phyloP scores from a whole-genome alignment of 1,284 basidiomycete genomes.

The Taiwanofungus camphoratus region DNA sequence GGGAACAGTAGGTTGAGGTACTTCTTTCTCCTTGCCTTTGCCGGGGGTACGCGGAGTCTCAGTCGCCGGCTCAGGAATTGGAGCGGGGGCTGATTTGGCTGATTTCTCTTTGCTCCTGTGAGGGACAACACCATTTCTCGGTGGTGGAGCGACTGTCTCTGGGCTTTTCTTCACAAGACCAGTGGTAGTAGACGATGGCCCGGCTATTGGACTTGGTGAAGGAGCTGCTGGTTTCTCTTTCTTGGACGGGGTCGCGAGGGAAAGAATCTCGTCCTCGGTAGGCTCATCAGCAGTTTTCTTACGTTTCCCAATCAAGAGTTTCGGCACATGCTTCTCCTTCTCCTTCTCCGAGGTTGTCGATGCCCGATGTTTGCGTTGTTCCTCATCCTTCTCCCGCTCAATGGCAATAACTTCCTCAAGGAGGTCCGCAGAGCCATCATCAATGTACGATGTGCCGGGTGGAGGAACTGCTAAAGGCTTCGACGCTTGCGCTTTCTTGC shows the following conservation, averaged over 20 bases:
- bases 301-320: slow-evolving; percentile 40
- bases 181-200: slow-evolving; percentile 17
- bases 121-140: slow-evolving; percentile 14
- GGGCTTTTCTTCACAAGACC: slow-evolving; percentile 6
- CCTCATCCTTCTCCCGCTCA: slow-evolving; percentile 57
- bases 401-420: slow-evolving; percentile 78
- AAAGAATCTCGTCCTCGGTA: slow-evolving; percentile 49
- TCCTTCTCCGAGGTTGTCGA: slow-evolving; percentile 16
- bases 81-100: slow-evolving; percentile 23
- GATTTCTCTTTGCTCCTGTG: slow-evolving; percentile 32
- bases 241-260: slow-evolving; percentile 56
- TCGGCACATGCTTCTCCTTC: slow-evolving; percentile 29
- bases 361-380: slow-evolving; percentile 24
- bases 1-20: slow-evolving; percentile 14
- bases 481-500: slow-evolving; percentile 39
- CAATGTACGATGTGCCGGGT: slow-evolving; percentile 47
- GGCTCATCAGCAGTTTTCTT: slow-evolving; percentile 41
- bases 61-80: slow-evolving; percentile 24
- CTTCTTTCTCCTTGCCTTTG: slow-evolving; percentile 68
- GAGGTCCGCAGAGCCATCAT: slow-evolving; percentile 72
- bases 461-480: slow-evolving; percentile 46
- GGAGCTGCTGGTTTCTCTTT: slow-evolving; percentile 41
- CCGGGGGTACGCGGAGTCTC: slow-evolving; percentile 31
- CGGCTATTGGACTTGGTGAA: slow-evolving; percentile 22
- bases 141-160: slow-evolving; percentile 9